Base-by-base conservation (phyloP, 176 grass and related monocot genomes). In the Microstegium vimineum region DNA sequence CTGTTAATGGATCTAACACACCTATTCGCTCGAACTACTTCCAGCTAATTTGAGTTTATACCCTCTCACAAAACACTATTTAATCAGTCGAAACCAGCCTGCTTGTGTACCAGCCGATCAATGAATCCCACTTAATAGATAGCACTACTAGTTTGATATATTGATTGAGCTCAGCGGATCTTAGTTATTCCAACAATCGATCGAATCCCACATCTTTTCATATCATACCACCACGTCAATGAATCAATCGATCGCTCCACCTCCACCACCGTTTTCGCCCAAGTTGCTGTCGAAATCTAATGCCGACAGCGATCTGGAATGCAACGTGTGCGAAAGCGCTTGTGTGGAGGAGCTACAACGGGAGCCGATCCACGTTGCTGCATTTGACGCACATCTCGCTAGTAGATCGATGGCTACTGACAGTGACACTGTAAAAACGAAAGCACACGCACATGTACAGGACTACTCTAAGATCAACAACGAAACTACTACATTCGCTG, bases 251-350 rank as follows among this genome's bases (percentile, higher is more conserved):
- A 0, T 13, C 1, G n/a, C 10, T 26, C 25, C 26, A 25, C n/a
- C n/a, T n/a, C n/a, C n/a, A n/a, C n/a, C n/a, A n/a, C 32, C n/a
- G 28, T 59, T 84, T 47, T 69, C 49, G 5, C 49, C 18, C 6
- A 46, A 80, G 76, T 81, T 54, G 42, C 77, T 71, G 0, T 89
- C 77, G 16, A 81, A 52, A 71, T 81, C 25, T 52, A 81, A 43
- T 16, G 77, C 6, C 4, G 56, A 73, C 52, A 67, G 45, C n/a
- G 67, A 88, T 27, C 60, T 30, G 66, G 6, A 46, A 45, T 15
- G 57, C 6, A 73, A 43, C 34, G 20, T 73, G 51, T 54, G 17
- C 2, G 73, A 31, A 18, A 4, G 26, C 62, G 52, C 25, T 30
- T 82, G 64, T 49, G 59, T 28, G 59, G 23, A 28, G 59, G 11